A percentile compares a stretch with the other conserved stretches of the same genome.
Conservation (phyloP, 2,329 filamentous ascomycete species). For the Nigrospora sphaerica region DNA sequence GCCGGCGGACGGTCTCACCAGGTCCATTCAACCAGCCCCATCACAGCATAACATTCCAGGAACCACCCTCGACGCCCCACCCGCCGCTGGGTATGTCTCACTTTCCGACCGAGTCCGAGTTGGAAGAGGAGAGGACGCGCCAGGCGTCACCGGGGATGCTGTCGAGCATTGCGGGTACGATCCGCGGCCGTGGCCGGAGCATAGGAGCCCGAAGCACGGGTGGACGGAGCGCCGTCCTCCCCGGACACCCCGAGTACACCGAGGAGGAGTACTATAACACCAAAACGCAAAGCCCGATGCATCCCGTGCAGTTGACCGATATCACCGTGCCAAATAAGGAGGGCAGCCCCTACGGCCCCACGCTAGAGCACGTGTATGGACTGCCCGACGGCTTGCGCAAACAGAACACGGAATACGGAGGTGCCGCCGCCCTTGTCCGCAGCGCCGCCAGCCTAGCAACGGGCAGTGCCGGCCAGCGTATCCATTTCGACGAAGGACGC, state of each 20-base stretch:
- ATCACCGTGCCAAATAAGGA: slow-evolving; percentile 46
- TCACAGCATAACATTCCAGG: slow-evolving; percentile 15
- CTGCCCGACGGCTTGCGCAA: slow-evolving; percentile 30
- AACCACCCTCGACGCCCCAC: slow-evolving; percentile 38
- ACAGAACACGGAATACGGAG: slow-evolving; percentile 40
- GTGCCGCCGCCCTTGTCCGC: slow-evolving; percentile 26
- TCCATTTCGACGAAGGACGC: slow-evolving; percentile 38
- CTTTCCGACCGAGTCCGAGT: slow-evolving; percentile 63
- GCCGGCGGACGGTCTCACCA: slow-evolving; percentile 26
- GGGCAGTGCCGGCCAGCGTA: slow-evolving; percentile 29
- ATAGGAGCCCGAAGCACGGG: slow-evolving; percentile 8
- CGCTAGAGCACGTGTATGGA: slow-evolving; percentile 41
- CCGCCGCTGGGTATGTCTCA: slow-evolving; percentile 83
- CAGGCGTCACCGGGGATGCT: slow-evolving; percentile 40
- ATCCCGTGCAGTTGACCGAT: slow-evolving; percentile 56
- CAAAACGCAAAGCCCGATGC: slow-evolving; percentile 46
- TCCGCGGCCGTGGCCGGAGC: slow-evolving; percentile 38
- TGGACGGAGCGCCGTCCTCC: slow-evolving; percentile 14
- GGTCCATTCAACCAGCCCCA: slow-evolving; percentile 23
- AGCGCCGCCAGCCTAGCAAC: slow-evolving; percentile 33
- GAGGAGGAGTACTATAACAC: slow-evolving; percentile 25
- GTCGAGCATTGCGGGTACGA: slow-evolving; percentile 50
- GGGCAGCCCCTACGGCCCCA: slow-evolving; percentile 30
- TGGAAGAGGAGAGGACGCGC: slow-evolving; percentile 43
- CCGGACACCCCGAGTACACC: slow-evolving; percentile 32